Percentiles rank a stretch among this genome's conserved stretches.
Conservation (phyloP, 139 green algal genomes). For the Gonium pectorale region DNA sequence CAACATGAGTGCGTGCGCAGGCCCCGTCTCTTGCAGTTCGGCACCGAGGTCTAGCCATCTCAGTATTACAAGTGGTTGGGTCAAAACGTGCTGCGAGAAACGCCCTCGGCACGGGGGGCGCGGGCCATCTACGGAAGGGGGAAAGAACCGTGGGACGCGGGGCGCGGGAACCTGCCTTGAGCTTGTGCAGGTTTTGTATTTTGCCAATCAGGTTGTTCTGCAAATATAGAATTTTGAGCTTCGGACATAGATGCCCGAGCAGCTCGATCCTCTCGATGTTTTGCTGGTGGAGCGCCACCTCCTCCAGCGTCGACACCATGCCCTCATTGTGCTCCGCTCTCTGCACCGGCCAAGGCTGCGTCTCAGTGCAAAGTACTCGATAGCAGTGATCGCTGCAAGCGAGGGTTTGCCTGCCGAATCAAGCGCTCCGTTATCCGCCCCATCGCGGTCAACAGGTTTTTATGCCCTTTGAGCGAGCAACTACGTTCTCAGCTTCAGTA, state of each 20-base stretch:
- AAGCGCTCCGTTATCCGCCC: constrained; percentile 52
- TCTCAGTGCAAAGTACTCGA: not conserved
- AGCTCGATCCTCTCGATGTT: constrained; percentile 91
- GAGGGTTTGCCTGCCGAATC: constrained; percentile 21
- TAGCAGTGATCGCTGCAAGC: too few species aligned
- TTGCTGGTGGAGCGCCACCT: constrained; percentile 92
- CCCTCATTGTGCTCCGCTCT: constrained; percentile 92
- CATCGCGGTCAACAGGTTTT: too few species aligned
- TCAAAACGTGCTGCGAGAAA: too few species aligned
- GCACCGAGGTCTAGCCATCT: too few species aligned
- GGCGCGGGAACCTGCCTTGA: constrained; percentile 76
- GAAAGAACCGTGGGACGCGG: not conserved
- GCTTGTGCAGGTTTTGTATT: constrained; percentile 89
- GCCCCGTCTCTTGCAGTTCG: too few species aligned
- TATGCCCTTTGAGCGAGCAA: too few species aligned
- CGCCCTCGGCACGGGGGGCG: too few species aligned
- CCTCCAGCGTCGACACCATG: constrained; percentile 85
- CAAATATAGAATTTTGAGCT: constrained; percentile 91
- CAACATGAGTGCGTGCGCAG: too few species aligned
- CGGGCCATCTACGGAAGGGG: too few species aligned
- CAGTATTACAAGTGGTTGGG: too few species aligned
- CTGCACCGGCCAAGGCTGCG: constrained; percentile 56
- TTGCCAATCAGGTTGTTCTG: constrained; percentile 94
- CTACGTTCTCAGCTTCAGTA: too few species aligned
- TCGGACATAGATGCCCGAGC: constrained; percentile 79